These are phyloP conservation scores for Gardenia jasminoides DNA, from an alignment of 257 asterid species.

Conservation along the genomic window DNA sequence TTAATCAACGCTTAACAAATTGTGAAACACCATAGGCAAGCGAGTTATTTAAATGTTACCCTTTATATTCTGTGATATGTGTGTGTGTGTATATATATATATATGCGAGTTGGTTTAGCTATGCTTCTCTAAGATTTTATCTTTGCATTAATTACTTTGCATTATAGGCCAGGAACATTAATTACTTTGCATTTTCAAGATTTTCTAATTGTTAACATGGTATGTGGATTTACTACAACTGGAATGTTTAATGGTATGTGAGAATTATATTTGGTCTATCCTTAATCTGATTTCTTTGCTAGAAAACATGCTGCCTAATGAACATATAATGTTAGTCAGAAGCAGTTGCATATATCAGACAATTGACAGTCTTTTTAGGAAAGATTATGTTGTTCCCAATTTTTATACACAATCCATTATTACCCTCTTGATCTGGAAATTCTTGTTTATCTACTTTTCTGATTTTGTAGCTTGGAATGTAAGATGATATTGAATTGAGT, in stretches of 20 bases:
- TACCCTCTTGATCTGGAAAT: background rate
- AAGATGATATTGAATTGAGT: background rate
- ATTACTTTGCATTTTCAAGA: background rate
- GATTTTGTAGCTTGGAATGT: constrained; percentile 7
- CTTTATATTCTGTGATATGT: too few species aligned
- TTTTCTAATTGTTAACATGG: background rate
- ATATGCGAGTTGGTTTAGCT: background rate
- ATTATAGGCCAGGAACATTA: background rate
- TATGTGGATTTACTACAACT: too few species aligned
- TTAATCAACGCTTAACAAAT: too few species aligned
- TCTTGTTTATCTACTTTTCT: background rate
- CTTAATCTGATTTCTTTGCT: too few species aligned
- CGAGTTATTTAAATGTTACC: background rate
- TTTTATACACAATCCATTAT: background rate
- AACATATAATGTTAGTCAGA: background rate
- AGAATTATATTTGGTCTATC: too few species aligned
- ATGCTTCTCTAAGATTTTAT: too few species aligned
- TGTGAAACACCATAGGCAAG: too few species aligned
- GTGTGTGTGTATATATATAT: too few species aligned
- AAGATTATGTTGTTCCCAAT: too few species aligned
- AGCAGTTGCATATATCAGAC: background rate
- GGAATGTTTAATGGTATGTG: background rate
- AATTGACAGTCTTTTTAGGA: background rate
- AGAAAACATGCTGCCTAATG: too few species aligned
- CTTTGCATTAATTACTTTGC: background rate